These are phyloP conservation scores for Zygosaccharomyces pseudorouxii DNA, from an alignment of 805 yeast species.

Conservation along the genomic window DNA sequence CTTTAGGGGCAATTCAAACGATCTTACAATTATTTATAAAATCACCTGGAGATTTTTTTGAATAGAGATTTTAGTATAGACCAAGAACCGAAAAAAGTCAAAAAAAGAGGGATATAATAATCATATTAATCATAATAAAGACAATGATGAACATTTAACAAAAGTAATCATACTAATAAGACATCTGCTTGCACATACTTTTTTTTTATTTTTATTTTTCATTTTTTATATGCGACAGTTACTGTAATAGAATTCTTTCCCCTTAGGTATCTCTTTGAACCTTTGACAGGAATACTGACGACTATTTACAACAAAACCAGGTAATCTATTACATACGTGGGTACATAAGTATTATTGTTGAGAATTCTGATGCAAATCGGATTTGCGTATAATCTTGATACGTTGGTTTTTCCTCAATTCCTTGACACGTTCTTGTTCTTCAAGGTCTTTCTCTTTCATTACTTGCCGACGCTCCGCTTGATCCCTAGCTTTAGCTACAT, in stretches of 20 bases:
- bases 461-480: slow-evolving; percentile 38
- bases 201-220: too few relatives aligned
- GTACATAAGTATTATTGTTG: neutral
- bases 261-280: neutral
- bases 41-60: slow-evolving; percentile 36
- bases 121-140: neutral
- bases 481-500: slow-evolving; percentile 38
- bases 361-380: slow-evolving; percentile 19
- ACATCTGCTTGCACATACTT: too few relatives aligned
- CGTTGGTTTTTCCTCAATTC: slow-evolving; percentile 31
- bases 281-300: neutral
- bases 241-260: neutral
- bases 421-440: slow-evolving; percentile 30
- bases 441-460: slow-evolving; percentile 36
- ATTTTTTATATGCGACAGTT: too few relatives aligned
- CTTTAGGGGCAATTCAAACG: slow-evolving; percentile 50
- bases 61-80: neutral
- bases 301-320: neutral
- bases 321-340: neutral
- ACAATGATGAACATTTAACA: neutral
- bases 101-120: neutral
- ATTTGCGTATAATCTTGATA: slow-evolving; percentile 30
- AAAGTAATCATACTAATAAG: neutral
- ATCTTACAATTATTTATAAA: slow-evolving; percentile 47
- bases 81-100: neutral